Conservation (phyloP, 2,329 filamentous ascomycete genomes). For the Xylaria polymorpha region DNA sequence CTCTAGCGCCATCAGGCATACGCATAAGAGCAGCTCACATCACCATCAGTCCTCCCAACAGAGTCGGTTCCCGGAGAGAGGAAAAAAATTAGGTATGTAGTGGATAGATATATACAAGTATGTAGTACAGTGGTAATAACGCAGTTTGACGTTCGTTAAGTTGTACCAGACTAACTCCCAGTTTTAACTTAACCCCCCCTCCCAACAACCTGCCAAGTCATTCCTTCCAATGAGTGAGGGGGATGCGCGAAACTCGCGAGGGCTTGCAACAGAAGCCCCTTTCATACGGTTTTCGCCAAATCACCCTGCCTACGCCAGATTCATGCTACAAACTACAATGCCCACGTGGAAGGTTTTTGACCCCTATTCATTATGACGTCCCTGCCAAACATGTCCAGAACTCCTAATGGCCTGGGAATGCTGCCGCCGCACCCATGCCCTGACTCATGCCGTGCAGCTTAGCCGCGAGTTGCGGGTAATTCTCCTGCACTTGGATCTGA, state of each 20-base stretch:
- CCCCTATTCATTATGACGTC: neutral
- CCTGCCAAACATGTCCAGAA: neutral
- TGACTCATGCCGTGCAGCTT: conserved; percentile 71
- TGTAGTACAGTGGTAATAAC: conserved; percentile 9
- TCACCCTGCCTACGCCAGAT: conserved; percentile 13
- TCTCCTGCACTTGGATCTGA: conserved; percentile 90
- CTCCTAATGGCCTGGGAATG: conserved; percentile 45
- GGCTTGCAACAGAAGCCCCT: neutral
- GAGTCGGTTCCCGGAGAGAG: neutral
- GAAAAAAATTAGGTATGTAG: neutral
- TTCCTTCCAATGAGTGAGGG: conserved; percentile 13
- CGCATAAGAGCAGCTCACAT: neutral
- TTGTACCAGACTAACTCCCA: conserved; percentile 6
- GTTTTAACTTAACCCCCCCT: neutral
- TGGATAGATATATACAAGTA: conserved; percentile 20
- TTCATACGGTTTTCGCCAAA: conserved; percentile 15
- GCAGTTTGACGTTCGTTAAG: neutral
- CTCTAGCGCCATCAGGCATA: no score
- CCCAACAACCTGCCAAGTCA: conserved; percentile 2
- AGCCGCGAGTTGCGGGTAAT: conserved; percentile 82
- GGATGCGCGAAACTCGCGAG: conserved; percentile 5
- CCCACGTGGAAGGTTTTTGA: neutral
- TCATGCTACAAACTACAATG: conserved; percentile 5
- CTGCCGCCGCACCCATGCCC: conserved; percentile 41
- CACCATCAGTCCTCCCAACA: neutral